Evolutionary conservation across 2,329 filamentous ascomycete genomes (phyloP), one percentile per base, ranked within the genome.

Genomic region (Cladosporium sp.): DNA sequence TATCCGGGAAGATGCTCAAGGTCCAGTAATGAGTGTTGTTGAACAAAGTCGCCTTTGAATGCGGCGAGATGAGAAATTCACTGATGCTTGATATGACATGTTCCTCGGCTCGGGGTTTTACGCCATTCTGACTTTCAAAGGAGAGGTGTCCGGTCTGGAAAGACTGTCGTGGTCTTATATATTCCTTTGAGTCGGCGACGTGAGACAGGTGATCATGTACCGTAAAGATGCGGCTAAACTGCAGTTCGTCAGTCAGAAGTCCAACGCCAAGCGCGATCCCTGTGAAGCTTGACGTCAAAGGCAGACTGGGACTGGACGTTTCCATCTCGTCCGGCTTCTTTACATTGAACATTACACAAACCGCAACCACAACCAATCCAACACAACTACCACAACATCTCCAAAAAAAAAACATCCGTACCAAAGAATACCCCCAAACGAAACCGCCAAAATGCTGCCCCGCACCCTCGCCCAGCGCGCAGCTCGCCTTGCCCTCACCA

Each of bases 401-500:
- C 33, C 13, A 15, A 11, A 38, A 16, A 38, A 4, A 12, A 19
- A 38, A 3, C 7, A 15, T 15, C 3, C 33, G 9, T 16, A 15
- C 15, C 8, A 18, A 7, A 38, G n/a, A n/a, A n/a, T n/a, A n/a
- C n/a, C n/a, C n/a, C 36, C 4, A 18, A 38, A 19, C 15, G 20
- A 12, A 38, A 22, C 20, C 27, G n/a, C 36, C 43, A 55, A 22
- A 15, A 63, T 62, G 61, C 51, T 58, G 8, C 19, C 56, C 12
- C 46, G 59, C 52, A 49, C 52, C 13, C 42, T 57, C 38, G 51
- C 54, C 32, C 45, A 56, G 20, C 50, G 51, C 50, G 43, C 51
- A 25, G 40, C 54, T 32, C 61, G 54, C 50, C 58, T 49, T 46
- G 43, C 25, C 48, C 46, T 43, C 18, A 33, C 47, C 30, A 48